Conservation (phyloP, 768 basidiomycete genomes). For the Xerocomellus chrysenteron region DNA sequence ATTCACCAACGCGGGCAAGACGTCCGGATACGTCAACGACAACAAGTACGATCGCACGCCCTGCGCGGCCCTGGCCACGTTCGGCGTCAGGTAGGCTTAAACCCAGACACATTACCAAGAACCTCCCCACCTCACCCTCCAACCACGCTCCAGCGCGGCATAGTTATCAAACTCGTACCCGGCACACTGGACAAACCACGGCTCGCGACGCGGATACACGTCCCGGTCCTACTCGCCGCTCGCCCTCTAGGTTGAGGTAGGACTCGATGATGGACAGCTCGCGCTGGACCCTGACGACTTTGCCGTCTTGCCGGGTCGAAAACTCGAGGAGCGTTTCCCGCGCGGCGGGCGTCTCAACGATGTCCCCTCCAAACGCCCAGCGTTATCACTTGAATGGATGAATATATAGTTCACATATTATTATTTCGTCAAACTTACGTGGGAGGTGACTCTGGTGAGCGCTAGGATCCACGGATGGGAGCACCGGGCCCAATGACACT, state of each 20-base stretch:
- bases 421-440: slow-evolving; percentile 54
- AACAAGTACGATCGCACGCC: slow-evolving; percentile 85
- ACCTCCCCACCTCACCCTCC: slow-evolving; percentile 66
- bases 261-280: slow-evolving; percentile 77
- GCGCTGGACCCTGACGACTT: slow-evolving; percentile 83
- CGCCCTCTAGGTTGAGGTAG: slow-evolving; percentile 74
- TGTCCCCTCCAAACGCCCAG: slow-evolving; percentile 63
- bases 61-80: slow-evolving; percentile 35
- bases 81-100: slow-evolving; percentile 56
- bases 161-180: slow-evolving; percentile 84
- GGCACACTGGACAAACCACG: slow-evolving; percentile 84
- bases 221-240: slow-evolving; percentile 71
- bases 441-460: slow-evolving; percentile 49
- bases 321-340: slow-evolving; percentile 71
- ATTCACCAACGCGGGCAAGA: slow-evolving; percentile 62
- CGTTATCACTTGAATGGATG: slow-evolving; percentile 74
- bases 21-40: slow-evolving; percentile 87
- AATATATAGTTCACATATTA: not conserved
- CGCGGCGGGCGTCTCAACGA: slow-evolving; percentile 82
- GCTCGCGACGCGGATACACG: slow-evolving; percentile 78
- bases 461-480: slow-evolving; percentile 70
- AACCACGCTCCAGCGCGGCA: slow-evolving; percentile 41
- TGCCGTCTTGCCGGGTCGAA: slow-evolving; percentile 49
- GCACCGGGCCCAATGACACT: slow-evolving; percentile 89
- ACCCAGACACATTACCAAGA: slow-evolving; percentile 83